Evolutionary conservation across 139 green algal species (phyloP), one percentile per base, ranked within the genome.

Genomic region (Chlorella sp.): DNA sequence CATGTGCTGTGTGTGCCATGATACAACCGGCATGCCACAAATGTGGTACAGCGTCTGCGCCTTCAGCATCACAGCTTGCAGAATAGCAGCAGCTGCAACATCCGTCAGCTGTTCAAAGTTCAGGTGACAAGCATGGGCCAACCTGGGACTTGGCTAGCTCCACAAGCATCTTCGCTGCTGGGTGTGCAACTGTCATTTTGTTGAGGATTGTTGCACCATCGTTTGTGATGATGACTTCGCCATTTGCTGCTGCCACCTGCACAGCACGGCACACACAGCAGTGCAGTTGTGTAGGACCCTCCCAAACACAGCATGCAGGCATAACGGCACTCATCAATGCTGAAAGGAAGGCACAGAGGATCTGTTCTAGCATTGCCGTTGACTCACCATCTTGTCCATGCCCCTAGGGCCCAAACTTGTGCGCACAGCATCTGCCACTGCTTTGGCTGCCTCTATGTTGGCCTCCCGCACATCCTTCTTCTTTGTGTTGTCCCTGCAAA

Each of bases 181-280:
- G 95, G 82, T 99, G 93, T 62, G 85, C 87, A 17, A 99, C 94
- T 0, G 85, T 86, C 95, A 99, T 98, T 77, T 96, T 97, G 64
- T 99, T 93, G 10, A 99, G 82, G 63, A 99, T 98, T 24, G 95
- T 99, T 6, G 95, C 95, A 5, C 95, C 95, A 75, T 99, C 95
- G 77, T 99, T 99, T 31, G 95, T 99, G 77, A 99, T 99, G 75
- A 99, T 94, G 14, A 99, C 96, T 71, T 98, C 93, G 1, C 94
- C 95, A 42, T 92, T 88, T 0, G 90, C 80, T 36, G 91, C 83
- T 4, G 85, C 86, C 10, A 98, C 87, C 91, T 96, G 86, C 51
- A 35, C 31, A 3, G 20, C 17, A 60, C 17, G 17, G 49, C n/a
- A n/a, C n/a, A n/a, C n/a, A n/a, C n/a, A n/a, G n/a, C n/a, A n/a